phyloP scores from a whole-genome alignment of 352 stramenopile genomes.

The Aphanomyces cochlioides region DNA sequence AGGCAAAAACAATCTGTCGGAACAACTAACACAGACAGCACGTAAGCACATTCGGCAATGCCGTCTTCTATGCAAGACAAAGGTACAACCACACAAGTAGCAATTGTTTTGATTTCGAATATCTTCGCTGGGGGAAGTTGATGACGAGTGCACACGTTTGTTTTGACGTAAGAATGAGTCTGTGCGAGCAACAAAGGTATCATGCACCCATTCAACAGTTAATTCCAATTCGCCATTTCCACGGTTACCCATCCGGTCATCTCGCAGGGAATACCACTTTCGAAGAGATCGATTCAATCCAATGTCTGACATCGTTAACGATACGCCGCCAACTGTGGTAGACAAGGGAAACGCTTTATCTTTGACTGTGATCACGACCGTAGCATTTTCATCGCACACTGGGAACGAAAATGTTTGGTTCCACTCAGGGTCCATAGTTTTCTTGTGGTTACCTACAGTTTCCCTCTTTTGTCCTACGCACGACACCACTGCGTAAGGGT shows the following conservation, averaged over 20 bases:
- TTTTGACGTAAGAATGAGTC: constrained; percentile 78
- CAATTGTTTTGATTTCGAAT: constrained; percentile 51
- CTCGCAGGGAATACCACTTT: constrained; percentile 71
- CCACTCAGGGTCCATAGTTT: constrained; percentile 88
- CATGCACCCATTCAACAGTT: constrained; percentile 86
- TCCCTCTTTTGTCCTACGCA: constrained; percentile 85
- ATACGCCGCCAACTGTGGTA: constrained; percentile 61
- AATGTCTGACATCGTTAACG: constrained; percentile 74
- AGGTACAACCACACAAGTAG: constrained; percentile 80
- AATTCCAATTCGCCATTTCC: constrained; percentile 84
- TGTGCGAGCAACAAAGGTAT: constrained; percentile 83
- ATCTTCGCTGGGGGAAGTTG: constrained; percentile 10
- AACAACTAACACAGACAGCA: constrained; percentile 80
- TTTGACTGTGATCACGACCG: constrained; percentile 66
- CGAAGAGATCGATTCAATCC: constrained; percentile 73
- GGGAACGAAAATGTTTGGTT: constrained; percentile 88
- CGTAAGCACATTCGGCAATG: constrained; percentile 86
- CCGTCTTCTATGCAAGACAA: constrained; percentile 69
- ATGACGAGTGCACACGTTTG: constrained; percentile 36
- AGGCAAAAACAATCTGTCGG: constrained; percentile 77
- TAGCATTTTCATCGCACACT: constrained; percentile 67
- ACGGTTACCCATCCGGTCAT: constrained; percentile 55
- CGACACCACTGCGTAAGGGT: constrained; percentile 72
- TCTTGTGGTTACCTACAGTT: constrained; percentile 80
- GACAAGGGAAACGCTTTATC: constrained; percentile 70